Base-by-base conservation (phyloP, 441 rosid species). In the Corymbia citriodora region DNA sequence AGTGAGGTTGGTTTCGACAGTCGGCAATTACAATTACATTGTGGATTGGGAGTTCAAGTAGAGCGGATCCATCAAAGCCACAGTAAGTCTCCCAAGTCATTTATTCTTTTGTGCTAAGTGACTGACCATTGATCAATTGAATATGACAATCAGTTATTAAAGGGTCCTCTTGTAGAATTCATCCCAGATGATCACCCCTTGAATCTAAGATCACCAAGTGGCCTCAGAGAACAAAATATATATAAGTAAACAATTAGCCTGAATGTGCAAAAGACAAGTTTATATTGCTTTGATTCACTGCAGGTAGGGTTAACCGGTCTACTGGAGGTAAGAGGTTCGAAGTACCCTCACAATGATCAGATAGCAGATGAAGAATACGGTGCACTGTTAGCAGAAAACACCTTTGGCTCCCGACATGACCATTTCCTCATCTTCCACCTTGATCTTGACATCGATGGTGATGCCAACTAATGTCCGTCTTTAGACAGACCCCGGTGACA, bases 11-110 rank as follows among this genome's bases (percentile, higher is more conserved):
- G 96, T 96, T 33, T 91, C 95, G 17, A 90, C 95, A 3, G 92
- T 93, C 1, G 96, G 96, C 55, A 96, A 95, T 91, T 96, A 95
- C 61, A 97, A 96, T 88, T 94, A 96, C 74, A 92, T 96, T 10
- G 79, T 94, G 55, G 97, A 96, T 72, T 96, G 96, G 95, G 97
- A 96, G 88, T 96, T 96, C 92, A 96, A 94, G 94, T 97, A 95
- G 54, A 95, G 94, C 88, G 97, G 97, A 33, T 94, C 97, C 61
- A 96, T 95, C 90, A 95, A 94, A 88, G 91, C 92, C 72, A 92
- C 93, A 93, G 96, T 94, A 89, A 74, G 61, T 54, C 48, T 85
- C 17, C 45, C 88, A 12, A 12, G 83, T 74, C 50, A 10, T 11
- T 33, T 11, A 36, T 36, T 13, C 40, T 52, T 33, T 50, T 15